Conservation (phyloP, 2,329 filamentous ascomycete genomes). For the Trichoderma sp. region DNA sequence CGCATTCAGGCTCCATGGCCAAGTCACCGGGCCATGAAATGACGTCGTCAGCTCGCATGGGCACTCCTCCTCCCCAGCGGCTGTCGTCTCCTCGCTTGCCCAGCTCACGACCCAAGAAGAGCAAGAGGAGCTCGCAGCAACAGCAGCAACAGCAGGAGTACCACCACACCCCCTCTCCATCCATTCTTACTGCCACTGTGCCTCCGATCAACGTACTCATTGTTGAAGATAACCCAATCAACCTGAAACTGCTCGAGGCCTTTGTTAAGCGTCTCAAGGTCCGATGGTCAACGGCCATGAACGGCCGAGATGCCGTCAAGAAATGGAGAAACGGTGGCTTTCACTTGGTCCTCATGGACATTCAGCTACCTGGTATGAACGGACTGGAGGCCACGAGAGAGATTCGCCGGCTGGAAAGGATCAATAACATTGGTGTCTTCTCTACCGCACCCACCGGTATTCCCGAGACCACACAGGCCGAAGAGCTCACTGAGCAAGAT, state of each 20-base stretch:
- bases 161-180: conserved; percentile 52
- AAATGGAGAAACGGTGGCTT: conserved; percentile 94
- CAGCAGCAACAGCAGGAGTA: conserved; percentile 27
- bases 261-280: conserved; percentile 97
- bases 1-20: conserved; percentile 56
- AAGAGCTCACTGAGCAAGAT: conserved; percentile 61
- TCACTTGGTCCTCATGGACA: conserved; percentile 97
- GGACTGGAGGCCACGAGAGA: conserved; percentile 93
- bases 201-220: conserved; percentile 97
- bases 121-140: conserved; percentile 46
- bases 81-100: conserved; percentile 49
- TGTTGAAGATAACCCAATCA: conserved; percentile 98
- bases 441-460: conserved; percentile 59
- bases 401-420: conserved; percentile 81
- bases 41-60: conserved; percentile 42
- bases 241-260: conserved; percentile 85
- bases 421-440: conserved; percentile 93
- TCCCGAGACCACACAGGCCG: conserved; percentile 39
- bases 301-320: conserved; percentile 85
- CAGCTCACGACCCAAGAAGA: conserved; percentile 48
- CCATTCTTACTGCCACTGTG: conserved; percentile 72
- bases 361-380: conserved; percentile 95
- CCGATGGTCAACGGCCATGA: conserved; percentile 95
- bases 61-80: conserved; percentile 50
- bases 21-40: conserved; percentile 54